Conservation (phyloP, 139 green algal species). For the Chlamydomonas sphaeroides region DNA sequence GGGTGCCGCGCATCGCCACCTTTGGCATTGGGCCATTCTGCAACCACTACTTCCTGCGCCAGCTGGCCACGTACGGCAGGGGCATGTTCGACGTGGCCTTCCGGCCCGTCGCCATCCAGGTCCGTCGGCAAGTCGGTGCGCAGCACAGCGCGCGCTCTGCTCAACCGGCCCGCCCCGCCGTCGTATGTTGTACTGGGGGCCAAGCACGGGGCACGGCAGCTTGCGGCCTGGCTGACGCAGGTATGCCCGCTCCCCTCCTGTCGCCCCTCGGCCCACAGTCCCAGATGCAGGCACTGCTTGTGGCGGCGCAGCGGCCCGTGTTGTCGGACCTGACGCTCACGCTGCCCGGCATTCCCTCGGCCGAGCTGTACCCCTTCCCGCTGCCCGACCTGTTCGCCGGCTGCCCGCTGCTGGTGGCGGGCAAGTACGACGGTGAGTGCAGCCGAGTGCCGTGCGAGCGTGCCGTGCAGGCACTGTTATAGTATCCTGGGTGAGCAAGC, state of each 20-base stretch:
- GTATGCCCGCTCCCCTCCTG: too few relatives aligned
- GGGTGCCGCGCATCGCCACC: conserved; percentile 58
- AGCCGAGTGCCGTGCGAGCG: too few relatives aligned
- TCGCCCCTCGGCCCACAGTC: conserved; percentile 26
- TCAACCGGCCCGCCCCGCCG: too few relatives aligned
- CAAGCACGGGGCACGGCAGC: too few relatives aligned
- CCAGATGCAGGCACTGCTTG: conserved; percentile 69
- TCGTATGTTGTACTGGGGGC: too few relatives aligned
- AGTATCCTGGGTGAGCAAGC: too few relatives aligned
- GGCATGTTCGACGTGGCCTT: conserved; percentile 70
- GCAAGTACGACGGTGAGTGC: conserved; percentile 70
- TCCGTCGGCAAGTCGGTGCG: too few relatives aligned
- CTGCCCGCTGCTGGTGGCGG: conserved; percentile 65
- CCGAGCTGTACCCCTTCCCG: conserved; percentile 71
- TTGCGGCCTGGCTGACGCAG: too few relatives aligned
- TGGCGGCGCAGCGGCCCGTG: conserved; percentile 54
- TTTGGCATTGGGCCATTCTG: conserved; percentile 72
- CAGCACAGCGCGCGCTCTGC: too few relatives aligned
- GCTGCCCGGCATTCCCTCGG: conserved; percentile 39
- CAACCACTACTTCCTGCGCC: conserved; percentile 81
- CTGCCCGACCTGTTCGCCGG: conserved; percentile 73
- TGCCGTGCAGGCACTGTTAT: too few relatives aligned
- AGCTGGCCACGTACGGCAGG: conserved; percentile 59
- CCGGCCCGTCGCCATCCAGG: conserved; percentile 52
- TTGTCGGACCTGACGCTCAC: conserved; percentile 53